These are phyloP conservation scores for Rubia balearica DNA, from an alignment of 305 asterid species.

Conservation along the genomic window DNA sequence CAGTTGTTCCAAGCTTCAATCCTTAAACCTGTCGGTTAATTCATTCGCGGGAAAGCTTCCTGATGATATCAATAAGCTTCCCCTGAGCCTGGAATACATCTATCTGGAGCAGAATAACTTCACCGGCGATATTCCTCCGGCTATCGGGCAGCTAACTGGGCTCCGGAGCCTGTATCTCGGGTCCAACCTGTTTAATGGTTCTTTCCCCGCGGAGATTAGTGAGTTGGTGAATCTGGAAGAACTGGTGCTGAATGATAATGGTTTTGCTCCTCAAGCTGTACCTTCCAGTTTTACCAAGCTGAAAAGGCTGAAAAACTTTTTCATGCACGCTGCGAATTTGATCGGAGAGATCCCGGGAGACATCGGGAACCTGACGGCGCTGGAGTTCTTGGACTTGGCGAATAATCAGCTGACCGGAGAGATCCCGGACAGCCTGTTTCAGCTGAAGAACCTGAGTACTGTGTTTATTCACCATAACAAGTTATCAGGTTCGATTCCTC, in stretches of 20 bases:
- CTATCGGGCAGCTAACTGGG: slow-evolving; percentile 39
- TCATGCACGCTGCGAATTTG: slow-evolving; percentile 37
- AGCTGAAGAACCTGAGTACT: slow-evolving; percentile 30
- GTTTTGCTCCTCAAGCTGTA: slow-evolving; percentile 43
- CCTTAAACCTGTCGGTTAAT: slow-evolving; percentile 59
- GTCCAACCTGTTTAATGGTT: slow-evolving; percentile 34
- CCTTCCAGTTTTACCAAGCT: slow-evolving; percentile 50
- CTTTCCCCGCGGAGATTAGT: slow-evolving; percentile 57
- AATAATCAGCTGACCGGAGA: slow-evolving; percentile 41
- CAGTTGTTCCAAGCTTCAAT: slow-evolving; percentile 53
- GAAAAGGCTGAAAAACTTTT: slow-evolving; percentile 39
- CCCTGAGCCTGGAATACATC: slow-evolving; percentile 35
- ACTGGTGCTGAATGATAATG: slow-evolving; percentile 31
- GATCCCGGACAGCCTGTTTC: slow-evolving; percentile 51
- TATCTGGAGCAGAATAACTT: slow-evolving; percentile 44
- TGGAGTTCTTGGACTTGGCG: slow-evolving; percentile 54
- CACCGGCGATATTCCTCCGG: slow-evolving; percentile 53
- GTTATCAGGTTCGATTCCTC: slow-evolving; percentile 59
- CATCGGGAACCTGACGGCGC: slow-evolving; percentile 43
- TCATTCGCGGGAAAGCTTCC: slow-evolving; percentile 45
- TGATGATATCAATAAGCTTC: slow-evolving; percentile 35
- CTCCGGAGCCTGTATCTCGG: slow-evolving; percentile 37
- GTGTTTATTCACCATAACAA: slow-evolving; percentile 41
- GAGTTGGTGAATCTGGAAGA: slow-evolving; percentile 47
- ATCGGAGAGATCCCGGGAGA: slow-evolving; percentile 60